These are phyloP conservation scores for Aschersonia sp. DNA, from an alignment of 2,329 filamentous ascomycete species.

Conservation along the genomic window DNA sequence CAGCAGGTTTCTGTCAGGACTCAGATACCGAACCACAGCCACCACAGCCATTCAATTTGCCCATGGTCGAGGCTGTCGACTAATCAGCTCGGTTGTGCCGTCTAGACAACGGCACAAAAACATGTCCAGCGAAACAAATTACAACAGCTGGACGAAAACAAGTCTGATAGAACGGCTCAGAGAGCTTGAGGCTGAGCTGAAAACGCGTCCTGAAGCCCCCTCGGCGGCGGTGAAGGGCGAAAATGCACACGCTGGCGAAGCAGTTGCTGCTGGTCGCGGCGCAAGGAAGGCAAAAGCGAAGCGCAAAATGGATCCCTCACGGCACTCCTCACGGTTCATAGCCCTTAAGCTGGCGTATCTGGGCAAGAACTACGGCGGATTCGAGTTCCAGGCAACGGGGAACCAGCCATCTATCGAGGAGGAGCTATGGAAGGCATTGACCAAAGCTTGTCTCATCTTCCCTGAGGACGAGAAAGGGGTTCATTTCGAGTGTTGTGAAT, in stretches of 20 bases:
- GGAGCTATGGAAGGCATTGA: conserved; percentile 81
- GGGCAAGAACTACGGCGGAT: conserved; percentile 82
- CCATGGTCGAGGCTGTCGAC: neutral
- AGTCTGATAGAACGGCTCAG: conserved; percentile 55
- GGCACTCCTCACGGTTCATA: conserved; percentile 71
- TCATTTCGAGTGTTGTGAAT: conserved; percentile 74
- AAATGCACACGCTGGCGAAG: neutral
- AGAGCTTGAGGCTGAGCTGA: conserved; percentile 52
- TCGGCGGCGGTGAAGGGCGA: conserved; percentile 10
- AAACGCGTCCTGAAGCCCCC: conserved; percentile 21
- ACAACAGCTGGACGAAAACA: conserved; percentile 53
- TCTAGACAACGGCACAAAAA: conserved; percentile 3
- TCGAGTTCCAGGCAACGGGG: conserved; percentile 69
- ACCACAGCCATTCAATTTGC: neutral
- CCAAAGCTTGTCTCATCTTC: conserved; percentile 69
- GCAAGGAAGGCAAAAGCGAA: conserved; percentile 26
- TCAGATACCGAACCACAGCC: too few species aligned
- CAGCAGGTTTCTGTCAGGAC: neutral
- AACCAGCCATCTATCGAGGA: conserved; percentile 76
- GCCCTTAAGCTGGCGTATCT: conserved; percentile 91
- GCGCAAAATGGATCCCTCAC: conserved; percentile 58
- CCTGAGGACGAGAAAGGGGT: conserved; percentile 49
- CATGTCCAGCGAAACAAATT: conserved; percentile 26
- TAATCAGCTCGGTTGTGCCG: neutral
- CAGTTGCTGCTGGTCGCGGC: neutral